These are phyloP conservation scores for Histomonas meleagridis DNA, from an alignment of 208 protist species.

Conservation along the genomic window DNA sequence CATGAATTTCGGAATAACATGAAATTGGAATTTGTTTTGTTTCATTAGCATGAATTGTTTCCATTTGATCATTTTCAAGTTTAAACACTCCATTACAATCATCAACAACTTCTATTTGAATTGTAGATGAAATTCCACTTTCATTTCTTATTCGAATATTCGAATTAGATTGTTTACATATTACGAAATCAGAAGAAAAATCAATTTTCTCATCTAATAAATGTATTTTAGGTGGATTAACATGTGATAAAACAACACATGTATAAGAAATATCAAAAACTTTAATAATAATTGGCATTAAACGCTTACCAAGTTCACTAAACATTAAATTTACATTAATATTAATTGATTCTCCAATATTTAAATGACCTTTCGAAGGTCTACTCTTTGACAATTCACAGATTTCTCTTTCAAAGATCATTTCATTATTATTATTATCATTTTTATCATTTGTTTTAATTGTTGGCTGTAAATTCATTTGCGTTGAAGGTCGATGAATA, in stretches of 20 bases:
- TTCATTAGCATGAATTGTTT: background rate
- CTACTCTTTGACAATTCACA: background rate
- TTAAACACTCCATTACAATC: background rate
- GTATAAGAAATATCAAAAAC: background rate
- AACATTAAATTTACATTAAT: background rate
- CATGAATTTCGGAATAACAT: slow-evolving; percentile 24
- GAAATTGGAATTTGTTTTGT: background rate
- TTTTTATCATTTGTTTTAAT: background rate
- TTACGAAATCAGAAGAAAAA: background rate
- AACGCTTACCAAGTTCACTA: background rate
- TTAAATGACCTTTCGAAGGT: background rate
- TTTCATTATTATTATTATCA: background rate
- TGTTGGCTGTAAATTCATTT: background rate
- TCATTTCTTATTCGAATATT: background rate
- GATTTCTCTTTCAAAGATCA: background rate
- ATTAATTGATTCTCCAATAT: background rate
- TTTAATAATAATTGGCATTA: background rate
- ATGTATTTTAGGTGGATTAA: background rate
- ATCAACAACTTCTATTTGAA: background rate
- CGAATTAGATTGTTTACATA: background rate
- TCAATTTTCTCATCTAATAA: background rate
- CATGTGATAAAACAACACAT: background rate
- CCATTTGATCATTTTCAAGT: background rate
- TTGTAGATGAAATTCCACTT: background rate
- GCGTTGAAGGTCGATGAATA: too few species aligned